These are phyloP conservation scores for Scleroderma citrinum DNA, from an alignment of 768 basidiomycete species.

Conservation along the genomic window DNA sequence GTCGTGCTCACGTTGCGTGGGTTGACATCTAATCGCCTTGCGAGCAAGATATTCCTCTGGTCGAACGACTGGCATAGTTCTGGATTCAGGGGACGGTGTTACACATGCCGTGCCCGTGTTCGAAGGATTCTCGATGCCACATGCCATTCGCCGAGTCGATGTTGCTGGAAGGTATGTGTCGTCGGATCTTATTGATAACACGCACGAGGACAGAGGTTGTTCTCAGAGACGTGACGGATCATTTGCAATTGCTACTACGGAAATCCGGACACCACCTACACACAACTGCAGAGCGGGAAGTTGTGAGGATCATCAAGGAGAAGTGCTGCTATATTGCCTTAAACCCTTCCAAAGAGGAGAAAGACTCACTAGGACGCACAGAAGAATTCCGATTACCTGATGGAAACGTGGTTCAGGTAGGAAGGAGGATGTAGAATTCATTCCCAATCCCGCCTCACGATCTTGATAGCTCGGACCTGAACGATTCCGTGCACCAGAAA, in stretches of 20 bases:
- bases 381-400: constrained; percentile 95
- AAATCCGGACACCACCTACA: constrained; percentile 94
- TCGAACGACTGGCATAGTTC: constrained; percentile 96
- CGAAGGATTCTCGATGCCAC: constrained; percentile 98
- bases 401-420: constrained; percentile 86
- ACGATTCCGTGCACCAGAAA: constrained; percentile 95
- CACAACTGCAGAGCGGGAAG: constrained; percentile 95
- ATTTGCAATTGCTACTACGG: constrained; percentile 88
- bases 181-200: neutral
- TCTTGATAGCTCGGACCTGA: constrained; percentile 77
- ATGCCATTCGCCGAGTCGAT: constrained; percentile 94
- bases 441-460: constrained; percentile 10
- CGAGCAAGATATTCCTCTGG: constrained; percentile 88
- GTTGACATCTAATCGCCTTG: constrained; percentile 7
- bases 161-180: constrained; percentile 80
- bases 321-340: constrained; percentile 95
- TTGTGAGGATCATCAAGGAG: constrained; percentile 96
- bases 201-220: neutral
- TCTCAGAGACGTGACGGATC: constrained; percentile 89
- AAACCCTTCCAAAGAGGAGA: constrained; percentile 93
- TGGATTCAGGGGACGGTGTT: constrained; percentile 98
- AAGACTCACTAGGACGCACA: constrained; percentile 66
- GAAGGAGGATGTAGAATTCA: constrained; percentile 15
- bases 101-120: constrained; percentile 99
- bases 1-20: constrained; percentile 9